Base-by-base conservation (phyloP, 1,284 basidiomycete species). In the Cystobasidiaceae sp. region DNA sequence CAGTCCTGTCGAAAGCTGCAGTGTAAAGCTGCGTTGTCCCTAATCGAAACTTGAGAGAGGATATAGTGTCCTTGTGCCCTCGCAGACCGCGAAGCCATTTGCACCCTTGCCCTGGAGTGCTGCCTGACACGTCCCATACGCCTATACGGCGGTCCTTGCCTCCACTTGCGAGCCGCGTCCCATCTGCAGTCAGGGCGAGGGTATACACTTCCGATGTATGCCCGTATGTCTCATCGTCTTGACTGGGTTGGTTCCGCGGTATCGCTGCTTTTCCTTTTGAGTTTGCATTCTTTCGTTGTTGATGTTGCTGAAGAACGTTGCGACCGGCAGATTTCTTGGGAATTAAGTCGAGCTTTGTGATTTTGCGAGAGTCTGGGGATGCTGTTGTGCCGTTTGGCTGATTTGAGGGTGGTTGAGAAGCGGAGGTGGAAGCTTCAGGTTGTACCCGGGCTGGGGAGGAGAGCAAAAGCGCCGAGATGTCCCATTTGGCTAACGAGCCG, bases 161-260 rank as follows among this genome's bases (percentile, higher is more conserved):
- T 0, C 86, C 93, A 69, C 89, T 92, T 0, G 86, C 92, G 1
- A 98, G 82, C 70, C 86, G 86, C 73, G 83, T 86, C 1, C 89
- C 93, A 76, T 97, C 90, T 34, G 84, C 82, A 69, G 89, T 93
- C 51, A 97, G 75, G 0, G 93, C 89, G 17, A 98, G 79, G 1
- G 86, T 81, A 66, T 90, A 81, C 0, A 98, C 83, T 75, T 93
- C 88, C 72, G 92, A 90, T 1, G 85, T 86, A 75, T 98, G 94
- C 0, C 94, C 93, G 58, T 75, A 67, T 55, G 66, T 82, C 77
- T 30, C 64, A 25, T 71, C 75, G 62, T 78, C 77, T 45, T 52
- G 39, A 63, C 71, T 69, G 17, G 52, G 51, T 23, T 64, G 61
- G 43, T 64, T 64, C 23, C 45, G 39, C 23, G 61, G 39, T 21